Conservation (phyloP, 371 early-diverging fungal genomes). For the Entomophthora muscae region DNA sequence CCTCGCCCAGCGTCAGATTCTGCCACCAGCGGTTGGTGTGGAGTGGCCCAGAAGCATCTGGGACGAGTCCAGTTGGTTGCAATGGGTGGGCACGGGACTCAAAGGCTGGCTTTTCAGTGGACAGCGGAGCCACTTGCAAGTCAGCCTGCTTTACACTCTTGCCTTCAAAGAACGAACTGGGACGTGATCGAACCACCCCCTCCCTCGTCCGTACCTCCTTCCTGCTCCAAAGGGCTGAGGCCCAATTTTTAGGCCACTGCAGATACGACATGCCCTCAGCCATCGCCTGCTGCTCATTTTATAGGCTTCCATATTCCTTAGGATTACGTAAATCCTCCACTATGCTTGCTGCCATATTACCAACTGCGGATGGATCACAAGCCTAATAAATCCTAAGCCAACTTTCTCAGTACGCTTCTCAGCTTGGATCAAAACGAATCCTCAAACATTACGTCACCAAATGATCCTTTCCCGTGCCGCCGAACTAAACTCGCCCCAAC, state of each 20-base stretch:
- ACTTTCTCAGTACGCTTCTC: too few relatives aligned
- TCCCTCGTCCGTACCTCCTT: neutral
- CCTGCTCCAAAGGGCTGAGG: slow-evolving; percentile 1
- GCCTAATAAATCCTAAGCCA: too few relatives aligned
- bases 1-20: slow-evolving; percentile 19
- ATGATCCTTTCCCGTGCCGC: too few relatives aligned
- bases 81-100: neutral
- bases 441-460: too few relatives aligned
- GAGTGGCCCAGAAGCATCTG: neutral
- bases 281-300: too few relatives aligned
- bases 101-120: neutral
- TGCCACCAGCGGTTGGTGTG: slow-evolving; percentile 28
- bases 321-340: too few relatives aligned
- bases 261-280: neutral
- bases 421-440: too few relatives aligned
- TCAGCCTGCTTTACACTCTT: neutral
- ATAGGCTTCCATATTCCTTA: too few relatives aligned
- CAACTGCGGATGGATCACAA: too few relatives aligned
- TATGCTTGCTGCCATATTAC: too few relatives aligned
- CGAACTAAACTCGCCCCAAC: too few relatives aligned
- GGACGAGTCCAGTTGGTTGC: neutral
- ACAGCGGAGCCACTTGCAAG: neutral
- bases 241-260: slow-evolving; percentile 5
- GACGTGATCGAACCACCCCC: neutral
- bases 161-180: neutral